phyloP scores from a whole-genome alignment of 305 asterid genomes.

The Fraxinus baroniana region DNA sequence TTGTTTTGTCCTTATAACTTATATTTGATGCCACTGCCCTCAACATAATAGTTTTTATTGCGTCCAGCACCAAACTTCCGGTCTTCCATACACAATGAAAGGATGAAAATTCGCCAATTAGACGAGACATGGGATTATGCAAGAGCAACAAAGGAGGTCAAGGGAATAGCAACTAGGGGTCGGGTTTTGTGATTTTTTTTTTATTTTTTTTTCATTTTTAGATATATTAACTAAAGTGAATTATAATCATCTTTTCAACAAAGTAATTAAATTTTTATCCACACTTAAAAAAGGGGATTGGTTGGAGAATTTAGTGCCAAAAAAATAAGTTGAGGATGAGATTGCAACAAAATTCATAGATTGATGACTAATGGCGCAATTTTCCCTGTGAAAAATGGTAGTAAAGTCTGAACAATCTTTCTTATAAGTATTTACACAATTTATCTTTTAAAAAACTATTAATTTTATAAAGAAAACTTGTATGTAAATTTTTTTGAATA shows the following conservation, averaged over 20 bases:
- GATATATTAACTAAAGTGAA: background rate
- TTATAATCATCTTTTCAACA: background rate
- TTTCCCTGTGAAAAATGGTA: too few species aligned
- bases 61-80: background rate
- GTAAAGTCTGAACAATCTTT: background rate
- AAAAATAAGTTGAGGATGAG: background rate
- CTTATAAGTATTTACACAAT: background rate
- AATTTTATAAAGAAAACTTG: background rate
- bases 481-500: background rate
- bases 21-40: background rate
- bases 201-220: too few species aligned
- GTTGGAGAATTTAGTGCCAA: background rate
- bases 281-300: background rate
- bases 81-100: background rate
- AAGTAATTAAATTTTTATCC: background rate
- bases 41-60: background rate
- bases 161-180: background rate
- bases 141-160: background rate
- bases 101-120: background rate
- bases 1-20: background rate
- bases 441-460: background rate
- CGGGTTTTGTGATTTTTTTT: background rate
- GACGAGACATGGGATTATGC: background rate
- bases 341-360: background rate
- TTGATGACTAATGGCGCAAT: too few species aligned